Conservation (phyloP, 345 rosid species). For the Salix koriyanagi region DNA sequence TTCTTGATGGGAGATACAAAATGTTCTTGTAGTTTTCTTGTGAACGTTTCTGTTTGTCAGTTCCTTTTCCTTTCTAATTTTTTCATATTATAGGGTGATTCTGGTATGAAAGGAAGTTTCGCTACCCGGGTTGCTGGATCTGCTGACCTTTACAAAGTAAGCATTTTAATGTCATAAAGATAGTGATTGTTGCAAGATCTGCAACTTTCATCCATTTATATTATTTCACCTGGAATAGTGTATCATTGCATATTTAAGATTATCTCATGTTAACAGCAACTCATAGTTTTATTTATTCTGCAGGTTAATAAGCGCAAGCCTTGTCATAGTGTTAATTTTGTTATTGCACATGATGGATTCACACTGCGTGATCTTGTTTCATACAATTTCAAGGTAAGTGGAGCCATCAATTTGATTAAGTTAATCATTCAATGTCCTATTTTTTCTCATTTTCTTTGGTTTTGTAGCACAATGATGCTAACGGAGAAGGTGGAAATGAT, state of each 20-base stretch:
- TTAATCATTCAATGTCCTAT: background rate
- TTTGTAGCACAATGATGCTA: conserved; percentile 88
- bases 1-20: background rate
- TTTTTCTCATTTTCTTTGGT: conserved; percentile 7
- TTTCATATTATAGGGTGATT: conserved; percentile 58
- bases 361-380: conserved; percentile 83
- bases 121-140: conserved; percentile 91
- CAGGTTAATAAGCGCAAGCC: conserved; percentile 90
- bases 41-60: conserved; percentile 2
- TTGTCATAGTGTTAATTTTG: conserved; percentile 74
- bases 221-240: background rate
- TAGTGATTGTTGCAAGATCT: background rate
- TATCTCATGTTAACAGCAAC: background rate
- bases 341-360: conserved; percentile 92
- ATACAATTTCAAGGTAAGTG: conserved; percentile 72
- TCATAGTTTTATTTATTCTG: conserved; percentile 9
- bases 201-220: background rate
- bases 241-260: background rate
- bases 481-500: conserved; percentile 96
- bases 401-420: conserved; percentile 5
- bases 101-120: conserved; percentile 85
- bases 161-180: conserved; percentile 16
- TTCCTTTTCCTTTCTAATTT: background rate
- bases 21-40: background rate
- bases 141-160: conserved; percentile 73